These are phyloP conservation scores for Rhododendron ovatum DNA, from an alignment of 148 eudicot species.

Conservation along the genomic window DNA sequence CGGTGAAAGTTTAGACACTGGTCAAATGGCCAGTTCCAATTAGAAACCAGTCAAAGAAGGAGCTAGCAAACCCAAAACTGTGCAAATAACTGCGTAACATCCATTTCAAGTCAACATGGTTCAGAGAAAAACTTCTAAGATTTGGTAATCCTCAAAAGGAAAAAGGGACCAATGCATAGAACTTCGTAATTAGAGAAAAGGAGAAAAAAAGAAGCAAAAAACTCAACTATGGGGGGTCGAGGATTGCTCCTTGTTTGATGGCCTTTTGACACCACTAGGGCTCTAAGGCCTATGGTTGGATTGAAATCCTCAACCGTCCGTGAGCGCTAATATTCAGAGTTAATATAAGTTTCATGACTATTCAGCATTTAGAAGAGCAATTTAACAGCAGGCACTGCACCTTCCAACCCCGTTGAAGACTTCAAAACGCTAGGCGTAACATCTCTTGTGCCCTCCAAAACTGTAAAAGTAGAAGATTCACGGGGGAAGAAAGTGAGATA, in stretches of 20 bases:
- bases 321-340: neutral
- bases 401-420: constrained; percentile 90
- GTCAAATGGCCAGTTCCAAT: neutral
- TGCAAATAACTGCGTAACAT: neutral
- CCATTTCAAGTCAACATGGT: neutral
- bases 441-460: constrained; percentile 46
- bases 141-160: neutral
- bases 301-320: neutral
- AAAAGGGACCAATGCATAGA: neutral
- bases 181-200: neutral
- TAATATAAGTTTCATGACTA: neutral
- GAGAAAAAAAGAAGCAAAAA: neutral
- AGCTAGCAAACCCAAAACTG: neutral
- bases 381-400: constrained; percentile 19
- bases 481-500: too few relatives aligned
- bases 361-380: neutral
- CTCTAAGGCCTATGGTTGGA: neutral
- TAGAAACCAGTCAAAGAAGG: neutral
- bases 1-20: constrained; percentile 85
- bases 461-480: constrained; percentile 15
- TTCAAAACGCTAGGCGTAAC: constrained; percentile 67
- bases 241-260: neutral
- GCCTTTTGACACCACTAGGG: neutral
- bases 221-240: neutral
- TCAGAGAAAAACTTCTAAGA: neutral